A percentile compares a stretch with the other conserved stretches of the same genome.
Evolutionary conservation across 2,329 filamentous ascomycete species (phyloP).

Genomic region (Dothideomycetes sp.): DNA sequence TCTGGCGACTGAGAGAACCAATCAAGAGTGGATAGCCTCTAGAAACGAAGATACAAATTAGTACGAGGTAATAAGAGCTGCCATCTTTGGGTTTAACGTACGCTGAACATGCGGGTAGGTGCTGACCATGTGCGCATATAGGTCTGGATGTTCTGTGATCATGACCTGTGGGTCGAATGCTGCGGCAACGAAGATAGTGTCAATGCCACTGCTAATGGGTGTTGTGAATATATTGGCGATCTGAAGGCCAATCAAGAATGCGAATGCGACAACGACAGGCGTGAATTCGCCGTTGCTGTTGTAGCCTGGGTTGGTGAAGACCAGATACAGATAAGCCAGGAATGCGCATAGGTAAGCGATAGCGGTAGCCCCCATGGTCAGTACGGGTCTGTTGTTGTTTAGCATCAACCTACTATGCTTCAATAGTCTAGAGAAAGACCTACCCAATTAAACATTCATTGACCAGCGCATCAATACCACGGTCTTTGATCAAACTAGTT

Average conservation of each 20-base stretch:
- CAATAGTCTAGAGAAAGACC: too few relatives aligned
- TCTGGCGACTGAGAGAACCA: not conserved
- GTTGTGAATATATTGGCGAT: constrained; percentile 85
- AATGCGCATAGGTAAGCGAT: constrained; percentile 75
- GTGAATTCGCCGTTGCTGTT: constrained; percentile 61
- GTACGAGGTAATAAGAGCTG: too few relatives aligned
- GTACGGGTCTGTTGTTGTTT: constrained; percentile 36
- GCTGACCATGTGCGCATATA: constrained; percentile 68
- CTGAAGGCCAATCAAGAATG: constrained; percentile 84
- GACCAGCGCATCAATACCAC: constrained; percentile 80
- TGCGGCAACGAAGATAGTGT: constrained; percentile 81
- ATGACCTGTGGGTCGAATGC: constrained; percentile 57
- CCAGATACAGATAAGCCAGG: constrained; percentile 76
- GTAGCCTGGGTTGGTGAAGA: constrained; percentile 72
- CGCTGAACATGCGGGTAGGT: constrained; percentile 75
- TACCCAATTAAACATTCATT: too few relatives aligned
- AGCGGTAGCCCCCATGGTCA: constrained; percentile 58
- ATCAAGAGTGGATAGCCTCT: constrained; percentile 18
- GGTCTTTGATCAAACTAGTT: constrained; percentile 70
- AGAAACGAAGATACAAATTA: too few relatives aligned
- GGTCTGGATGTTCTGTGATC: constrained; percentile 69
- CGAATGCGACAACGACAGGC: constrained; percentile 68
- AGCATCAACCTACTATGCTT: too few relatives aligned
- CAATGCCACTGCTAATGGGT: constrained; percentile 77
- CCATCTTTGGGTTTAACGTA: too few relatives aligned